These are phyloP conservation scores for Rhodotorula taiwanensis DNA, from an alignment of 768 basidiomycete species.

Conservation along the genomic window DNA sequence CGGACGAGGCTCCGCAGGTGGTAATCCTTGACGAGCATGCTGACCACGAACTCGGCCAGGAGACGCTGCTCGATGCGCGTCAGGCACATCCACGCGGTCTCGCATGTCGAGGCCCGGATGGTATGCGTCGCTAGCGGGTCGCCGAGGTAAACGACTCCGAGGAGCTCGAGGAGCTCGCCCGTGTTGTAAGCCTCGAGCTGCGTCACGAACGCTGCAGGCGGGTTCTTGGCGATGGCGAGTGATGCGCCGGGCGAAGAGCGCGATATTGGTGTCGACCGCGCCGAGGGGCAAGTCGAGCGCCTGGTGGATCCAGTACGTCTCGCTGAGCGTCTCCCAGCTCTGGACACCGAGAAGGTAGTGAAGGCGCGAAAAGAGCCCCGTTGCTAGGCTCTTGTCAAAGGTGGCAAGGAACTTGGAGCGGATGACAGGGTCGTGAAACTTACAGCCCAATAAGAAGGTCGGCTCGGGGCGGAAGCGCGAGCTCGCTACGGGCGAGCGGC, in stretches of 20 bases:
- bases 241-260: slow-evolving; percentile 43
- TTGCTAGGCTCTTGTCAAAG: slow-evolving; percentile 78
- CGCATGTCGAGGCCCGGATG: slow-evolving; percentile 84
- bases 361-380: slow-evolving; percentile 69
- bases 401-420: slow-evolving; percentile 83
- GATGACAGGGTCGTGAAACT: slow-evolving; percentile 67
- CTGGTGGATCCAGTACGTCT: slow-evolving; percentile 89
- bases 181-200: slow-evolving; percentile 40
- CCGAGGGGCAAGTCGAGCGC: slow-evolving; percentile 83
- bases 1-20: slow-evolving; percentile 80
- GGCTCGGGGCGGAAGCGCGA: slow-evolving; percentile 89
- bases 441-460: slow-evolving; percentile 84
- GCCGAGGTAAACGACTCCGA: slow-evolving; percentile 71
- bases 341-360: slow-evolving; percentile 88
- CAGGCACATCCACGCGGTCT: slow-evolving; percentile 75
- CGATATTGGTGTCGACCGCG: slow-evolving; percentile 49
- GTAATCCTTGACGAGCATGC: slow-evolving; percentile 84
- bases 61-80: slow-evolving; percentile 80
- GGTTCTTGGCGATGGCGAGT: slow-evolving; percentile 39
- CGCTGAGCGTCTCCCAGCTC: slow-evolving; percentile 86
- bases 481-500: slow-evolving; percentile 74
- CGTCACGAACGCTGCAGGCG: slow-evolving; percentile 20
- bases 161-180: slow-evolving; percentile 52
- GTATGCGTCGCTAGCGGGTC: slow-evolving; percentile 71
- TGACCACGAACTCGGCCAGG: slow-evolving; percentile 79